Base-by-base conservation (phyloP, 345 rosid genomes). In the Cardiospermum halicacabum region DNA sequence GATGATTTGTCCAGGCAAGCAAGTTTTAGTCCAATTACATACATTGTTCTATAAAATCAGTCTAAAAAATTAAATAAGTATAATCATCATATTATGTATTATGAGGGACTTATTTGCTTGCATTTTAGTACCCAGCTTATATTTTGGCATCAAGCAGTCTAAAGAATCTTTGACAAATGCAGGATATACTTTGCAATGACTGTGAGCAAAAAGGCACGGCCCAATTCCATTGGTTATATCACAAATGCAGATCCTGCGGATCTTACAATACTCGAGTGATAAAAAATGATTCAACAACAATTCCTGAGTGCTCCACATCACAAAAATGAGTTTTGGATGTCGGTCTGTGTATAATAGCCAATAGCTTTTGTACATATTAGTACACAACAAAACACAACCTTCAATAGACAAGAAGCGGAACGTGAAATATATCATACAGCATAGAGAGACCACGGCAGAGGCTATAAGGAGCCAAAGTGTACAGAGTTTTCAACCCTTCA, bases 191-290 rank as follows among this genome's bases (percentile, higher is more conserved):
- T 19, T 87, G 97, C 75, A 90, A 87, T 40, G 97, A 90, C 57
- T 90, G 97, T 55, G 88, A 87, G 66, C 71, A 70, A 68, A 90
- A 85, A 72, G 85, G 95, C 42, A 78, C 71, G 0, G 69, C 92
- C 36, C 66, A 64, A 49, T 90, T 90, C 82, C 97, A 90, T 57
- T 90, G 97, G 97, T 73, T 90, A 36, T 87, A 90, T 75, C 97
- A 90, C 70, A 90, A 90, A 74, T 90, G 97, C 22, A 72, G 81
- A 25, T 53, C 26, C 16, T 89, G 94, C n/a, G 82, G 94, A 56
- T 90, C 97, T 4, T 90, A 87, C 80, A 90, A 90, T 72, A 90
- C 90, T n/a, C 82, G 95, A 19, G 88, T 90, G 56, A 85, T 90
- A 74, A 87, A 73, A 74, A 67, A 74, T 15, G 89, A 79, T n/a